Conservation (phyloP, 1,284 basidiomycete species). For the Ustilago esculenta region DNA sequence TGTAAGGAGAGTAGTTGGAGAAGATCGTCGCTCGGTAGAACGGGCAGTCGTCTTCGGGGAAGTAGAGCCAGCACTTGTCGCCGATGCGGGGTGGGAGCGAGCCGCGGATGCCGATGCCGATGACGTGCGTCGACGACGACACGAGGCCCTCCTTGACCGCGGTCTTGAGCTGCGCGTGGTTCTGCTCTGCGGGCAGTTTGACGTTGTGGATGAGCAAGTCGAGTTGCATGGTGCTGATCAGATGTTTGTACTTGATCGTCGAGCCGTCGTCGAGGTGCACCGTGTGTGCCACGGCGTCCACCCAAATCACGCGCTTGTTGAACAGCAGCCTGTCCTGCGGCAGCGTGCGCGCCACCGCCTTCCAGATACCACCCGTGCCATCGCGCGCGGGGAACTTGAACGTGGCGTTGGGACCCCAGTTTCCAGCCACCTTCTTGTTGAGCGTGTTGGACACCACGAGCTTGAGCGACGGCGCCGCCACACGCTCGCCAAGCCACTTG, state of each 20-base stretch:
- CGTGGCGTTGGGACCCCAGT: conserved; percentile 72
- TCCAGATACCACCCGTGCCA: conserved; percentile 72
- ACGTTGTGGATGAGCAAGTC: conserved; percentile 69
- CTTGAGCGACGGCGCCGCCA: conserved; percentile 71
- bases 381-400: conserved; percentile 72
- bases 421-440: conserved; percentile 70
- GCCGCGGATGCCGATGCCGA: conserved; percentile 71
- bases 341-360: conserved; percentile 70
- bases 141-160: conserved; percentile 68
- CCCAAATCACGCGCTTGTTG: conserved; percentile 67
- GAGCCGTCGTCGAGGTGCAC: conserved; percentile 69
- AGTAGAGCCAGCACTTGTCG: conserved; percentile 71
- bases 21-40: conserved; percentile 73
- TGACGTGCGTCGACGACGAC: conserved; percentile 71
- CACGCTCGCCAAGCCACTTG: conserved; percentile 72
- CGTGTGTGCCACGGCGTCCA: conserved; percentile 69
- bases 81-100: conserved; percentile 70
- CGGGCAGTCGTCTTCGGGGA: conserved; percentile 71
- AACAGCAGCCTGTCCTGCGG: conserved; percentile 69
- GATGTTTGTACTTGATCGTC: conserved; percentile 69
- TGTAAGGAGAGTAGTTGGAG: conserved; percentile 72
- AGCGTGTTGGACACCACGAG: conserved; percentile 70
- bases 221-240: conserved; percentile 70
- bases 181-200: conserved; percentile 65
- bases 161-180: conserved; percentile 67